Conservation (phyloP, 306 rosid species). For the Dicorynia guianensis region DNA sequence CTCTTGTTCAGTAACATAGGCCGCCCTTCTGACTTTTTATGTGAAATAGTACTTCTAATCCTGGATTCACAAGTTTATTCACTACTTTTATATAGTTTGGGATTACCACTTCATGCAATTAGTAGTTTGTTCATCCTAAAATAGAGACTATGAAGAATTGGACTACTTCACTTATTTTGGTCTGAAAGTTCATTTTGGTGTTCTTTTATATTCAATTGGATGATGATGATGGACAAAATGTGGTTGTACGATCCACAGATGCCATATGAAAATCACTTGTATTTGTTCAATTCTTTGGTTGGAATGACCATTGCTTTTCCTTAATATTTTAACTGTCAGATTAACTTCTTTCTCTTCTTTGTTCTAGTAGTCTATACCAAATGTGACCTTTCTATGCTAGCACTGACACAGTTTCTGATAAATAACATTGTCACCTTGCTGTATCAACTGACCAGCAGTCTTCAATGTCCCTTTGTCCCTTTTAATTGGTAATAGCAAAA, state of each 20-base stretch:
- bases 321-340: not conserved
- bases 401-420: slow-evolving; percentile 14
- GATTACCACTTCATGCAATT: not conserved
- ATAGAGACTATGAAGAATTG: not conserved
- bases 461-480: not conserved
- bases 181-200: not conserved
- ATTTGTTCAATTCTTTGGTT: not conserved
- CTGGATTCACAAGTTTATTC: not conserved
- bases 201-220: no score
- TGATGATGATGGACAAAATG: not conserved
- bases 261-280: not conserved
- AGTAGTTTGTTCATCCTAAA: not conserved
- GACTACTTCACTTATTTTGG: not conserved
- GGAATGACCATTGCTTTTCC: not conserved
- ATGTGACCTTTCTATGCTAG: slow-evolving; percentile 3
- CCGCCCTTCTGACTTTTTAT: not conserved
- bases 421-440: not conserved
- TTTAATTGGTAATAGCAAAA: slow-evolving; percentile 23
- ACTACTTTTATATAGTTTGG: not conserved
- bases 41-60: not conserved
- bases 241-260: not conserved
- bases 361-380: not conserved
- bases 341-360: not conserved
- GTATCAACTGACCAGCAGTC: not conserved
- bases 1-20: not conserved